phyloP scores from a whole-genome alignment of 129 eudicot genomes.

The Silybum marianum region DNA sequence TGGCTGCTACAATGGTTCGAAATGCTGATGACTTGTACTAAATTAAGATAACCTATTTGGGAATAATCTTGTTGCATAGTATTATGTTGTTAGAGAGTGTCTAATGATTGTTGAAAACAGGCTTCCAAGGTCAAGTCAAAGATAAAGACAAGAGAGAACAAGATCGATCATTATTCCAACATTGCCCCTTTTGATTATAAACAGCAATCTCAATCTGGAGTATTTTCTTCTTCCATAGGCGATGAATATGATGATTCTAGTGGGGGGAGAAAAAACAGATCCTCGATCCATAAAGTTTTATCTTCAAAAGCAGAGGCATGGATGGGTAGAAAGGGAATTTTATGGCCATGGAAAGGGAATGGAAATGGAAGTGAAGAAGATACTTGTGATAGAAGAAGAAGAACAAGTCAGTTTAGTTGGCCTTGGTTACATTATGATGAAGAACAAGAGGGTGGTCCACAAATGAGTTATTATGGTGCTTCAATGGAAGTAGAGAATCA shows the following conservation, averaged over 20 bases:
- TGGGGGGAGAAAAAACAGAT: slow-evolving; percentile 43
- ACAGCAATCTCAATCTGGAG: slow-evolving; percentile 45
- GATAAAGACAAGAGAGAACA: slow-evolving; percentile 47
- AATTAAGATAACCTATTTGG: no score
- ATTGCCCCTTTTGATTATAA: slow-evolving; percentile 39
- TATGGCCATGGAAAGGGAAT: slow-evolving; percentile 79
- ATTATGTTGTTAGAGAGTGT: not conserved
- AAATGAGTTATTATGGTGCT: slow-evolving; percentile 15
- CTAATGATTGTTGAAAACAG: slow-evolving; percentile 40
- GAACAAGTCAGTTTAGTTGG: slow-evolving; percentile 44
- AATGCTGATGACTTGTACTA: no score
- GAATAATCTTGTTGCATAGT: no score
- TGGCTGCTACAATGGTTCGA: no score
- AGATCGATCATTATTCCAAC: slow-evolving; percentile 35
- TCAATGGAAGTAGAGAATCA: no score
- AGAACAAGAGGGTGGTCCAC: slow-evolving; percentile 38
- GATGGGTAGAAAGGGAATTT: no score
- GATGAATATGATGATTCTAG: slow-evolving; percentile 26
- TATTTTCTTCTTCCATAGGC: no score
- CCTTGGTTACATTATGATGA: slow-evolving; percentile 60
- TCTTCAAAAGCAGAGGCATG: not conserved
- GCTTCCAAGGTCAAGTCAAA: slow-evolving; percentile 80
- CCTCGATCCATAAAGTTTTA: slow-evolving; percentile 51
- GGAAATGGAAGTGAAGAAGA: slow-evolving; percentile 7
- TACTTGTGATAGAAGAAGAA: no score